Percentiles rank a stretch among this genome's conserved stretches.
Conservation (phyloP, 1,139 yeast genomes). For the Trichomonascaceae sp. region DNA sequence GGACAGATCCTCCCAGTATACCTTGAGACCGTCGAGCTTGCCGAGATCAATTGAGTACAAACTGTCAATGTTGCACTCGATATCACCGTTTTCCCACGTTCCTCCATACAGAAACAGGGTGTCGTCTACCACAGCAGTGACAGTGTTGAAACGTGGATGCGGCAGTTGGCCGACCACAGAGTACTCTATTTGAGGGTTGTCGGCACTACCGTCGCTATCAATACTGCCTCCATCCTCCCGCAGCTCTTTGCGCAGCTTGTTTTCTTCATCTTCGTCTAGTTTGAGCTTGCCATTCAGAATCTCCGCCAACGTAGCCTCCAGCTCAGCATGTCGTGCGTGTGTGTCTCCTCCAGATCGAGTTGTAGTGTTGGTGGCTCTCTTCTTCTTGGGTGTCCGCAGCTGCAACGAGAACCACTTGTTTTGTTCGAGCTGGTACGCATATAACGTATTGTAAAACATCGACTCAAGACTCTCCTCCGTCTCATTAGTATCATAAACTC, state of each 20-base stretch:
- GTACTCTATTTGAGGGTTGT: constrained; percentile 34
- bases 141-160: constrained; percentile 79
- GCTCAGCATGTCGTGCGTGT: constrained; percentile 55
- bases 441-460: constrained; percentile 66
- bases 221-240: neutral
- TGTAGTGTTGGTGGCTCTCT: constrained; percentile 20
- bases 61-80: constrained; percentile 72
- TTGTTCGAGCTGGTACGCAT: constrained; percentile 71
- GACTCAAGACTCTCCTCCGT: constrained; percentile 88
- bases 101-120: constrained; percentile 83
- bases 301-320: constrained; percentile 66
- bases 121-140: constrained; percentile 80
- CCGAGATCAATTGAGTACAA: constrained; percentile 79
- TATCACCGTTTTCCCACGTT: constrained; percentile 76
- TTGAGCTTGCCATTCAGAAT: constrained; percentile 50
- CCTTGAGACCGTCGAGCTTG: constrained; percentile 75
- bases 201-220: constrained; percentile 20
- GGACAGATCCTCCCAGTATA: constrained; percentile 75
- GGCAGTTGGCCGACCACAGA: constrained; percentile 53
- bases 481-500: constrained; percentile 89
- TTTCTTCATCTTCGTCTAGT: constrained; percentile 45
- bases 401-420: constrained; percentile 80
- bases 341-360: constrained; percentile 13
- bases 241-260: constrained; percentile 17
- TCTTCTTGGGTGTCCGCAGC: constrained; percentile 50